These are phyloP conservation scores for Xanthoconium purpureum DNA, from an alignment of 768 basidiomycete genomes.

Conservation along the genomic window DNA sequence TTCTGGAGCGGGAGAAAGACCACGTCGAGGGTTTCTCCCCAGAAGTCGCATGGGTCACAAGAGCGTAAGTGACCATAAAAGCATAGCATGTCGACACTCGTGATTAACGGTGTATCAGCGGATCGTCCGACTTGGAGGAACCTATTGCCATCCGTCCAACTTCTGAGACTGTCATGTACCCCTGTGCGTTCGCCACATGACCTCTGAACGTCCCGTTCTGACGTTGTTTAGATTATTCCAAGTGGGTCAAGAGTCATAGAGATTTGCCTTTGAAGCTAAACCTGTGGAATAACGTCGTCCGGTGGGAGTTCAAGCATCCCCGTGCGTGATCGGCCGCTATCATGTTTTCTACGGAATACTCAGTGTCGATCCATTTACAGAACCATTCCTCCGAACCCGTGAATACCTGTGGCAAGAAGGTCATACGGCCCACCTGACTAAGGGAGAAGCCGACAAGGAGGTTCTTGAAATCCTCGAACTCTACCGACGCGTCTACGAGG, in stretches of 20 bases:
- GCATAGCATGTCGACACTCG: background rate
- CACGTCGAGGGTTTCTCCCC: conserved; percentile 99
- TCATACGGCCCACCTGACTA: conserved; percentile 91
- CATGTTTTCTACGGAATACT: background rate
- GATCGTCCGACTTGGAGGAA: conserved; percentile 90
- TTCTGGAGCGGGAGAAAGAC: conserved; percentile 94
- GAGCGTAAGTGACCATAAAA: conserved; percentile 61
- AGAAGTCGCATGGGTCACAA: conserved; percentile 99
- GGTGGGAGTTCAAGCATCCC: conserved; percentile 99
- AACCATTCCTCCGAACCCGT: conserved; percentile 98
- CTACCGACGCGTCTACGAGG: conserved; percentile 93
- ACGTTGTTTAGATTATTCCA: conserved; percentile 76
- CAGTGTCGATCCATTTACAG: conserved; percentile 39
- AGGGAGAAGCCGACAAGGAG: conserved; percentile 86
- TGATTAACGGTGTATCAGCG: conserved; percentile 44
- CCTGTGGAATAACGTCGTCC: conserved; percentile 98
- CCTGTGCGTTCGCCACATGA: conserved; percentile 56
- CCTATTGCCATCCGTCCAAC: conserved; percentile 98
- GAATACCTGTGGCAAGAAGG: conserved; percentile 99
- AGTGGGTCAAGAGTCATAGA: conserved; percentile 97
- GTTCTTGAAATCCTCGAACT: conserved; percentile 93
- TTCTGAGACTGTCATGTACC: conserved; percentile 99
- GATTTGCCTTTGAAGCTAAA: conserved; percentile 97
- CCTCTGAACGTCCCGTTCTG: background rate
- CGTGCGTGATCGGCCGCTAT: conserved; percentile 47